Evolutionary conservation across 1,284 basidiomycete species (phyloP).

Genomic region (Leccinum cinnamomeum): DNA sequence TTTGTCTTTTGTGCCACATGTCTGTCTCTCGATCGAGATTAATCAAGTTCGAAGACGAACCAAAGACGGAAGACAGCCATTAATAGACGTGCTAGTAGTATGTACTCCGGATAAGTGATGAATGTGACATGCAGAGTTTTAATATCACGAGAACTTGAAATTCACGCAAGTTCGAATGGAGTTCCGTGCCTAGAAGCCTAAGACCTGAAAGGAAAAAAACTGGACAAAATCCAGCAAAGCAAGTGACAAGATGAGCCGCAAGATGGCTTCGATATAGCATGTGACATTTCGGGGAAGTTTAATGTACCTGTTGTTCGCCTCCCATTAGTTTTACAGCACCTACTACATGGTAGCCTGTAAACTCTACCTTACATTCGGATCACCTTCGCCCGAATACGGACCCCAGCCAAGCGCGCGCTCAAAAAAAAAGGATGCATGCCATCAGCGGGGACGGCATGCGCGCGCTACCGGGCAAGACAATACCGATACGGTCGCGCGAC

Average conservation of each 20-base stretch:
- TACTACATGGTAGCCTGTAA: not conserved
- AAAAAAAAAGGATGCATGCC: not conserved
- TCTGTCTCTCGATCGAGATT: not conserved
- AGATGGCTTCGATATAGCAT: not conserved
- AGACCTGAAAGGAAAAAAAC: not conserved
- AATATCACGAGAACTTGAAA: not conserved
- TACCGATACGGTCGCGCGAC: conserved; percentile 5
- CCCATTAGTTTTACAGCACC: not conserved
- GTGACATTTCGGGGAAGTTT: not conserved
- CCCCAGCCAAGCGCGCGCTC: not conserved
- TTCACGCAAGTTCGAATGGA: conserved; percentile 5
- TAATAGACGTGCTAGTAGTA: conserved; percentile 3
- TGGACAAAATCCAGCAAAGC: not conserved
- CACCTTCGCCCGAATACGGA: not conserved
- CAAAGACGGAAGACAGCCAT: conserved; percentile 5
- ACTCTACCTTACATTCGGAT: not conserved
- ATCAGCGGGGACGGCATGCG: conserved; percentile 3
- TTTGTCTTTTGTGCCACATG: not conserved
- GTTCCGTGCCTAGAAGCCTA: conserved; percentile 6
- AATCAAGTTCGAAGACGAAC: not conserved
- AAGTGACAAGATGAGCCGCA: not conserved
- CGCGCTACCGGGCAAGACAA: conserved; percentile 5
- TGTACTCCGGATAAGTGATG: conserved; percentile 8
- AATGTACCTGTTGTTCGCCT: not conserved
- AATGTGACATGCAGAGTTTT: conserved; percentile 5